Conservation (phyloP, 108 stramenopile species). For the Nitzschia palea region DNA sequence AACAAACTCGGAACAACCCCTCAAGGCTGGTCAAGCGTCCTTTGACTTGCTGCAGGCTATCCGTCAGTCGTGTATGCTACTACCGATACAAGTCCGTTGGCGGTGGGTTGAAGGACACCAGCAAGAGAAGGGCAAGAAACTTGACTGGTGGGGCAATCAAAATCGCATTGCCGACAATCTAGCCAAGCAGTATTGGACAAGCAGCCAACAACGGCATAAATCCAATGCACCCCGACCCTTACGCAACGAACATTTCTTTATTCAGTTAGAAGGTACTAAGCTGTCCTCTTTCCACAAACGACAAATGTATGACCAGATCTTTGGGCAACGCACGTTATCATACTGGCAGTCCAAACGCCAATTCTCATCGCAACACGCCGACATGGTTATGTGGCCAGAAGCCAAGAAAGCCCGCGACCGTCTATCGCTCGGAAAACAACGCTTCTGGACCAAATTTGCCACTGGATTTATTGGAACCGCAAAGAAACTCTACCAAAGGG, state of each 20-base stretch:
- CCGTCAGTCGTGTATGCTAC: not conserved
- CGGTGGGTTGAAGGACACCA: constrained; percentile 9
- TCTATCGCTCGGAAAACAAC: too few relatives aligned
- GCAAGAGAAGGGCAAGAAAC: not conserved
- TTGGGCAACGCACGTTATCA: not conserved
- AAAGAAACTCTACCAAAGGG: too few relatives aligned
- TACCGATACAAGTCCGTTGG: not conserved
- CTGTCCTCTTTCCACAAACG: not conserved
- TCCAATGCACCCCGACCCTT: not conserved
- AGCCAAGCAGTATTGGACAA: not conserved
- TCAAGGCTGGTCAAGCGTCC: not conserved
- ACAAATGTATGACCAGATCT: not conserved
- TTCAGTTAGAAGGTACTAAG: not conserved
- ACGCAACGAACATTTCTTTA: not conserved
- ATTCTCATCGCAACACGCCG: too few relatives aligned
- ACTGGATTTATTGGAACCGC: too few relatives aligned
- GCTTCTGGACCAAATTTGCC: too few relatives aligned
- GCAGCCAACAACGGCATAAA: not conserved
- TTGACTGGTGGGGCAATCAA: not conserved
- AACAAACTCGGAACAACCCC: too few relatives aligned
- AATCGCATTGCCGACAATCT: not conserved
- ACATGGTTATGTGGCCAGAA: too few relatives aligned
- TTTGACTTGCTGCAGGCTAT: not conserved
- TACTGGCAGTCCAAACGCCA: not conserved
- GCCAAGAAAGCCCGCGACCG: too few relatives aligned